Evolutionary conservation across 495 filamentous ascomycete species (phyloP), one percentile per base, ranked within the genome.

Genomic region (Hypoxylon intermedium): DNA sequence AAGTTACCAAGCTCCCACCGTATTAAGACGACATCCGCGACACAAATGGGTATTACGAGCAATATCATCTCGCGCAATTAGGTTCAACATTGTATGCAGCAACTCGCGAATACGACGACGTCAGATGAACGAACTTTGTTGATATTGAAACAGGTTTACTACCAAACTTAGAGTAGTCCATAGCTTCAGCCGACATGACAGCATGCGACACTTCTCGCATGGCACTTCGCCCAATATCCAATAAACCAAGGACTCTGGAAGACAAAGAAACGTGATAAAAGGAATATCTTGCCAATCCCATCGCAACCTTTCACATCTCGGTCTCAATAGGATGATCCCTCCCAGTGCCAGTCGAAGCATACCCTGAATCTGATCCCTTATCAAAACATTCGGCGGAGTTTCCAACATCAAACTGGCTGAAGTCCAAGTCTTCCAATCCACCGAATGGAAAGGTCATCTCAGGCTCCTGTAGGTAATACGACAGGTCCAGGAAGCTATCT

Each of bases 351-450:
- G 53, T 68, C 1, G 68, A 68, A 34, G 48, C 58, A 50, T 68
- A 70, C 0, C 68, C 68, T 20, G 68, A 68, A 26, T 68, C 68
- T 20, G 58, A 63, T 34, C 37, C 45, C 16, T 60, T 59, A 3
- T 66, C 65, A 13, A 57, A 28, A 7, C 41, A 60, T 9, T 65
- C 58, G 12, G 16, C 33, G 13, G 43, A 28, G 15, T 30, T 44
- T 12, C 46, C 56, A 31, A 53, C 41, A 19, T 53, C 60, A 48
- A 52, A 54, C 7, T 47, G 37, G 16, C 18, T 24, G 7, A 45
- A 41, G 34, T 67, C 56, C n/a, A 55, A 23, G 3, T 64, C 55
- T 7, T 53, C 28, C 6, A 63, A 24, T 13, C 44, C 53, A 19
- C 48, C 54, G 13, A 50, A 43, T 9, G 40, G n/a, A 5, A 37